These are phyloP conservation scores for Talaromyces amestolkiae DNA, from an alignment of 2,329 filamentous ascomycete genomes.

Conservation along the genomic window DNA sequence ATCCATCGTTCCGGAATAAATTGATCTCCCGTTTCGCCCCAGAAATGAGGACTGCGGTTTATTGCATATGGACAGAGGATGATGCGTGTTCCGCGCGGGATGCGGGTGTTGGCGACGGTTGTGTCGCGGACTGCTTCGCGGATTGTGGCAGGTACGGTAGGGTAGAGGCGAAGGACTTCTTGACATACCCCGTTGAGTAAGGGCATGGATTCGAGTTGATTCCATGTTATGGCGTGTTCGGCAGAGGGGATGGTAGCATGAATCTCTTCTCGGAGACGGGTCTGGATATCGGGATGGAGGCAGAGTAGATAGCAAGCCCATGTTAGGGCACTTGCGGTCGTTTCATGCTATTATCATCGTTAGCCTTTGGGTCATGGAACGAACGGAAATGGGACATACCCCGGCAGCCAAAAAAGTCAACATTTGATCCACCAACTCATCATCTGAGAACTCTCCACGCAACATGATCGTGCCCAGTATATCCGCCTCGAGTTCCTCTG, in stretches of 20 bases:
- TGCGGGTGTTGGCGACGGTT: constrained; percentile 60
- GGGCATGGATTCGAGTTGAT: constrained; percentile 64
- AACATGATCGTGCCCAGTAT: constrained; percentile 41
- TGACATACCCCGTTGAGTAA: constrained; percentile 76
- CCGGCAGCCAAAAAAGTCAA: constrained; percentile 44
- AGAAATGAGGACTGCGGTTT: constrained; percentile 67
- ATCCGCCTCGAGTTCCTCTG: constrained; percentile 34
- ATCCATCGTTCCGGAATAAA: constrained; percentile 81
- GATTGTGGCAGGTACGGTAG: constrained; percentile 40
- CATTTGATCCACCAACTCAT: constrained; percentile 43
- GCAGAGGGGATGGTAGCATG: constrained; percentile 45
- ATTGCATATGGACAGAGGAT: constrained; percentile 66
- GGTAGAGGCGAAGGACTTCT: constrained; percentile 61
- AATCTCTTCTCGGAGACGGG: constrained; percentile 51
- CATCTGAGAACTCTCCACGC: constrained; percentile 38
- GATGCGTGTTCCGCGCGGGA: constrained; percentile 69
- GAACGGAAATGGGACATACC: constrained; percentile 22
- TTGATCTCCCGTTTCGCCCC: constrained; percentile 68
- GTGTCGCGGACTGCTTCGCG: constrained; percentile 43
- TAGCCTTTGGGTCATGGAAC: background rate
- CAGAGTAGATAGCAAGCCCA: constrained; percentile 56
- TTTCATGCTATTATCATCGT: constrained; percentile 46
- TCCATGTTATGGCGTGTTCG: constrained; percentile 28
- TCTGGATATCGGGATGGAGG: constrained; percentile 50
- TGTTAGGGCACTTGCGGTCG: constrained; percentile 53